A percentile compares a stretch with the other conserved stretches of the same genome.
Conservation (phyloP, 495 filamentous ascomycete genomes). For the Trichoderma asperelloides region DNA sequence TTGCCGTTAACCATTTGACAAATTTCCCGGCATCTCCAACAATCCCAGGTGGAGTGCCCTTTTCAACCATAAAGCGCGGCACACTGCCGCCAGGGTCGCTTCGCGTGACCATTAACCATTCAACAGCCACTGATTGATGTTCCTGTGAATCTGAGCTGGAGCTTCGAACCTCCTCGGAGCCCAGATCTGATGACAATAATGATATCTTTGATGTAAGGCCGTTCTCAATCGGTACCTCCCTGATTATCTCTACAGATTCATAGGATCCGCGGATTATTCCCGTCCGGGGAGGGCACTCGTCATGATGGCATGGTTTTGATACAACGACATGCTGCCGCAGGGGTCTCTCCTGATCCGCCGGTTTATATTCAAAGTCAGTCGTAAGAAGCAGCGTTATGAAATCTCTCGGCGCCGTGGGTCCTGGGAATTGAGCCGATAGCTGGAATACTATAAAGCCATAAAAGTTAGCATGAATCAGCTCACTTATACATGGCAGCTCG, state of each 20-base stretch:
- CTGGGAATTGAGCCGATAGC: slow-evolving; percentile 81
- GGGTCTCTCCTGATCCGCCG: slow-evolving; percentile 11
- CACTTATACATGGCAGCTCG: neutral
- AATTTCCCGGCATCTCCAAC: slow-evolving; percentile 77
- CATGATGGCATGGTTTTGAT: slow-evolving; percentile 73
- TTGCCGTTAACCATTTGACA: slow-evolving; percentile 67
- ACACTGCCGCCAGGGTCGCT: slow-evolving; percentile 90
- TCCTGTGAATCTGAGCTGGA: slow-evolving; percentile 36
- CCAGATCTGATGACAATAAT: slow-evolving; percentile 25
- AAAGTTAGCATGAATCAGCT: neutral
- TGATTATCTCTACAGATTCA: slow-evolving; percentile 85
- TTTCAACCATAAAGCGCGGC: slow-evolving; percentile 88
- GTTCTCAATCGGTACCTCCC: slow-evolving; percentile 58
- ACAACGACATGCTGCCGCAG: slow-evolving; percentile 74
- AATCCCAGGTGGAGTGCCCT: slow-evolving; percentile 79
- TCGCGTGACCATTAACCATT: slow-evolving; percentile 97
- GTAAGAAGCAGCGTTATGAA: slow-evolving; percentile 72
- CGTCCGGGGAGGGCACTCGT: slow-evolving; percentile 53
- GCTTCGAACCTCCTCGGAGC: slow-evolving; percentile 17
- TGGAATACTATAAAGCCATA: slow-evolving; percentile 52
- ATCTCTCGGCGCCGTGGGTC: slow-evolving; percentile 77
- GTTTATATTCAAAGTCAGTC: slow-evolving; percentile 28
- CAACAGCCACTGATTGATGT: slow-evolving; percentile 47
- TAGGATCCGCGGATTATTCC: slow-evolving; percentile 78
- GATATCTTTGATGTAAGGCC: slow-evolving; percentile 15